phyloP scores from a whole-genome alignment of 257 asterid genomes.

The Solanum chaucha region DNA sequence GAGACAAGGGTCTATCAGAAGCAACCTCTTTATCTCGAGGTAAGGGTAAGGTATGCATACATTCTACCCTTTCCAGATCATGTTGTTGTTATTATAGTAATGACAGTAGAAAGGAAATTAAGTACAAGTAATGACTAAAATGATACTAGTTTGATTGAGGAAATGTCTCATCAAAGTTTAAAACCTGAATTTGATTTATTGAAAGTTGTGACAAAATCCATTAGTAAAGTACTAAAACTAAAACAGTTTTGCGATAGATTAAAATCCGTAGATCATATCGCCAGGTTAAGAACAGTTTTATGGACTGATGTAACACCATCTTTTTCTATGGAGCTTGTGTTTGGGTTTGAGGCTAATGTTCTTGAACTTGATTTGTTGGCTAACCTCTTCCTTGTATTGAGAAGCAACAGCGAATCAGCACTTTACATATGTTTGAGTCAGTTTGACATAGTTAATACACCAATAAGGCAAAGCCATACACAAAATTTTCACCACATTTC shows the following conservation, averaged over 20 bases:
- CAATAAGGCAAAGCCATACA: not conserved
- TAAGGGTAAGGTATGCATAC: too few species aligned
- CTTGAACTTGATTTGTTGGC: not conserved
- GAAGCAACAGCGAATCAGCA: not conserved
- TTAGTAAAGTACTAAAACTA: not conserved
- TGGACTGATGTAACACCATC: not conserved
- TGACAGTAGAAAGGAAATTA: not conserved
- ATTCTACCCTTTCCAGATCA: too few species aligned
- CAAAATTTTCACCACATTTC: not conserved
- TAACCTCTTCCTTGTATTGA: not conserved
- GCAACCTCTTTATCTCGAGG: too few species aligned
- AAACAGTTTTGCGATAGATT: not conserved
- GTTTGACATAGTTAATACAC: not conserved
- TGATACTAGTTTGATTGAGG: not conserved
- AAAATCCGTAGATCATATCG: not conserved
- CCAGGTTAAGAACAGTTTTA: not conserved
- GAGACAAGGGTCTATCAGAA: too few species aligned
- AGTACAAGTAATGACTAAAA: too few species aligned
- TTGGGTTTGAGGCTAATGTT: not conserved
- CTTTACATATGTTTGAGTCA: not conserved
- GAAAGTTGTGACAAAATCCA: not conserved
- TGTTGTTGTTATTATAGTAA: not conserved
- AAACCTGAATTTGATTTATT: not conserved
- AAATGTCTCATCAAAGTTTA: not conserved
- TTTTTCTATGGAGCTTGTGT: not conserved